phyloP scores from a whole-genome alignment of 2,329 filamentous ascomycete genomes.

The Talaromyces islandicus region DNA sequence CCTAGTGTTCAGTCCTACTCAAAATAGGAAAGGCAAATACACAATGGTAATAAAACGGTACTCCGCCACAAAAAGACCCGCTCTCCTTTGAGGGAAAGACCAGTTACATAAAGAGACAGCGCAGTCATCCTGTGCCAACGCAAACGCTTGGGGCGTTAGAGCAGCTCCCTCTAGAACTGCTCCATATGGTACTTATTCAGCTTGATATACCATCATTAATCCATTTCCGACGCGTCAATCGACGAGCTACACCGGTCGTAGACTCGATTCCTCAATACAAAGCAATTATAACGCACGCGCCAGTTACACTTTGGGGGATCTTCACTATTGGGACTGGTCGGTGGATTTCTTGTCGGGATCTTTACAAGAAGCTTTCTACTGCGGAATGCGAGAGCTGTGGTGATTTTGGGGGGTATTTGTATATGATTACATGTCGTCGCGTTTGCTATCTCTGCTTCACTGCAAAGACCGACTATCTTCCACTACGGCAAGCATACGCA shows the following conservation, averaged over 20 bases:
- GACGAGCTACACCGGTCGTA: not conserved
- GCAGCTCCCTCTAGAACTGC: not conserved
- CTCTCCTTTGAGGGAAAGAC: too few relatives aligned
- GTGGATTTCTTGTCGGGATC: constrained; percentile 20
- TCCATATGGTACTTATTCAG: not conserved
- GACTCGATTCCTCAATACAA: not conserved
- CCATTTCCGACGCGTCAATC: not conserved
- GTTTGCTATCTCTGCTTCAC: constrained; percentile 37
- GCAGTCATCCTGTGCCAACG: not conserved
- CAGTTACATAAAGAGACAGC: not conserved
- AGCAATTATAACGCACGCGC: not conserved
- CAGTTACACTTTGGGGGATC: not conserved
- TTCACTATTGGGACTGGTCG: not conserved
- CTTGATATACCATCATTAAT: not conserved
- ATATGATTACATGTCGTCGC: not conserved
- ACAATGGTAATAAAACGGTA: too few relatives aligned
- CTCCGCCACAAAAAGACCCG: too few relatives aligned
- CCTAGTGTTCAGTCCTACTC: too few relatives aligned
- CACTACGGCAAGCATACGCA: constrained; percentile 16
- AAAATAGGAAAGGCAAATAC: too few relatives aligned
- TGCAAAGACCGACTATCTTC: constrained; percentile 22
- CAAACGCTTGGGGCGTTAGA: not conserved
- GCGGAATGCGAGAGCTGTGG: constrained; percentile 29
- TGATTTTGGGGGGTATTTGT: constrained; percentile 24
- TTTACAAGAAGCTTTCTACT: constrained; percentile 29